Percentiles rank a stretch among this genome's conserved stretches.
phyloP scores from a whole-genome alignment of 805 yeast genomes.

The Zygosaccharomyces bisporus region DNA sequence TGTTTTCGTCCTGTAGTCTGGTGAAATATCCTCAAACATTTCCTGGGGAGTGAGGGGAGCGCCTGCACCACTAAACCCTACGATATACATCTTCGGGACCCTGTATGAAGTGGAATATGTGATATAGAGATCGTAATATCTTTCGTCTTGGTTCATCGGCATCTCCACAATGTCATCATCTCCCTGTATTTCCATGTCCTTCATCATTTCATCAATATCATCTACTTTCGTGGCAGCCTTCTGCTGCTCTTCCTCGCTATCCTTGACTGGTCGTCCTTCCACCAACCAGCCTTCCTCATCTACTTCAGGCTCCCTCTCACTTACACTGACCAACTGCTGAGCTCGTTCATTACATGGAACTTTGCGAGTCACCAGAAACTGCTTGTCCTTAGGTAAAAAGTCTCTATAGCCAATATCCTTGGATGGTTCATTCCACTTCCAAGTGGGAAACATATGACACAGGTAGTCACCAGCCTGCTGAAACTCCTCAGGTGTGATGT shows the following conservation, averaged over 20 bases:
- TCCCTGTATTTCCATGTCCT: slow-evolving; percentile 33
- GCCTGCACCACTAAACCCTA: slow-evolving; percentile 82
- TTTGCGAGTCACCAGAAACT: slow-evolving; percentile 79
- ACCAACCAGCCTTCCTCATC: slow-evolving; percentile 60
- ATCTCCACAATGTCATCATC: slow-evolving; percentile 45
- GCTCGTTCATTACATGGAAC: slow-evolving; percentile 86
- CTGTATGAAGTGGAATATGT: slow-evolving; percentile 92
- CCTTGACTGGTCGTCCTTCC: slow-evolving; percentile 27
- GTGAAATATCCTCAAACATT: slow-evolving; percentile 92
- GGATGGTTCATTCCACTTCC: slow-evolving; percentile 74
- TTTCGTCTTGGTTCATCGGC: slow-evolving; percentile 43
- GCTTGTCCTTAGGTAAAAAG: slow-evolving; percentile 83
- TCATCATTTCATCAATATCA: slow-evolving; percentile 30
- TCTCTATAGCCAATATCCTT: slow-evolving; percentile 41
- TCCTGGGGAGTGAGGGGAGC: slow-evolving; percentile 79
- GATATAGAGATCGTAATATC: slow-evolving; percentile 85
- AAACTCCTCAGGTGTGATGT: slow-evolving; percentile 93
- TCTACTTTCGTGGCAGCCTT: slow-evolving; percentile 9
- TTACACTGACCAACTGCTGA: slow-evolving; percentile 44
- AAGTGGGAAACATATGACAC: slow-evolving; percentile 89
- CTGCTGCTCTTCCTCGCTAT: slow-evolving; percentile 6
- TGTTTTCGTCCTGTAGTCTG: slow-evolving; percentile 91
- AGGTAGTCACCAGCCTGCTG: slow-evolving; percentile 91
- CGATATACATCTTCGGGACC: slow-evolving; percentile 90
- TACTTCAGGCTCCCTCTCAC: slow-evolving; percentile 36